Base-by-base conservation (phyloP, 2,329 filamentous ascomycete genomes). In the Xylaria sp. region DNA sequence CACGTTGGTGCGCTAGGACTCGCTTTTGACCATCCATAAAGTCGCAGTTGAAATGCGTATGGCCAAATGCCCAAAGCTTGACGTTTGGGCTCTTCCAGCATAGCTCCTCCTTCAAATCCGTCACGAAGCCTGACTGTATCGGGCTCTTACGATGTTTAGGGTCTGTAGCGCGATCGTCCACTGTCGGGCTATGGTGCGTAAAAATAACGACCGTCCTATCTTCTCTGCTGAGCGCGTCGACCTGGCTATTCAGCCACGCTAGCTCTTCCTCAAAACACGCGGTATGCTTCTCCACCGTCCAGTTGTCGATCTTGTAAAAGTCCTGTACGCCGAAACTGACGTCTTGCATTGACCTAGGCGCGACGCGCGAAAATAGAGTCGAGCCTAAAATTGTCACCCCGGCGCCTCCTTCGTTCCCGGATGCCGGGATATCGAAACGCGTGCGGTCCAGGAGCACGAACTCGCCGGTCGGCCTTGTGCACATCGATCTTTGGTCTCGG, bases 361-460 rank as follows among this genome's bases (percentile, higher is more conserved):
- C 78, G 30, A 89, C 76, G 8, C 74, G 63, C 0, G 86, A 88
- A 76, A 85, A 86, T 2, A 89, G 78, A 2, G 82, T 84, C 70
- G 82, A 85, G 9, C 83, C 83, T 1, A 85, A 74, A 6, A 85
- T 76, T 1, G 79, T 80, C 9, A 82, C 62, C 54, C 60, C 61
- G 64, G 5, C 17, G 27, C 69, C 68, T 67, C 69, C 69, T 67
- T 80, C 11, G 78, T 79, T 4, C 81, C 72, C 32, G 6, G 24
- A 48, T 8, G 7, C 45, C 34, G 47, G 21, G 5, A 64, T 19
- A 36, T 64, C 34, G 30, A 34, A 59, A 3, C 27, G 6, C 36
- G 50, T 59, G 7, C 78, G 78, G 66, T 83, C 77, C 3, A 85
- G 76, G 2, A 85, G 50, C 32, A 82, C 76, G 51, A 84, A 81